Base-by-base conservation (phyloP, 768 basidiomycete genomes). In the Scleroderma bovista region DNA sequence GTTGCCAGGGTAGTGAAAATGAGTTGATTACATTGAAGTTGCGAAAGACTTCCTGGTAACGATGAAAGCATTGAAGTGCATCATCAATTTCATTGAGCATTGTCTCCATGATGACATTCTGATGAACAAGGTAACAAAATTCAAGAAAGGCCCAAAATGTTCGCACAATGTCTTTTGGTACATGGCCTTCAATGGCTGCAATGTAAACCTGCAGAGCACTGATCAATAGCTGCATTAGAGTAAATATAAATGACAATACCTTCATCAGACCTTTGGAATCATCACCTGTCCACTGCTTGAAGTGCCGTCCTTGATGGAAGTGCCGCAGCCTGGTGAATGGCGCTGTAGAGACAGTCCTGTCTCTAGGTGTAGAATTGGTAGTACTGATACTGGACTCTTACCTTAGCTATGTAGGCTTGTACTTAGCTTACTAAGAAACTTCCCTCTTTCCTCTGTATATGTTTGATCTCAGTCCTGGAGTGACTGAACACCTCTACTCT, bases 1-100 rank as follows among this genome's bases (percentile, higher is more conserved):
- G 69, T 43, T 71, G 69, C 0, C 60, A 53, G 1, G 66, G 69
- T 1, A 68, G 54, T 2, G 52, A 57, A 40, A 65, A 61, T 2
- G 51, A 51, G 13, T 52, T 34, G 5, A 62, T 53, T 3, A 65
- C 47, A 15, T 52, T 57, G 3, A 22, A 23, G 0, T 47, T 51
- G 10, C 17, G 15, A 37, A 66, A 64, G 4, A 61, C 44, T 3
- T 44, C 12, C 2, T 59, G 53, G n/a, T 57, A 46, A 3, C 34
- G 31, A 43, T 68, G 62, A 31, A 60, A 68, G 2, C 37, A 41
- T 1, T 23, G 34, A 1, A 70, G 51, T 2, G 51, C 56, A 12
- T 29, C 40, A 1, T 64, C 51, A 8, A 66, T 57, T 16, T 50
- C 40, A 0, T 13, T 17, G 6, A 70, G 60, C 2, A 51, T 50